Conservation (phyloP, 306 rosid species). For the Abrus pulchellus region DNA sequence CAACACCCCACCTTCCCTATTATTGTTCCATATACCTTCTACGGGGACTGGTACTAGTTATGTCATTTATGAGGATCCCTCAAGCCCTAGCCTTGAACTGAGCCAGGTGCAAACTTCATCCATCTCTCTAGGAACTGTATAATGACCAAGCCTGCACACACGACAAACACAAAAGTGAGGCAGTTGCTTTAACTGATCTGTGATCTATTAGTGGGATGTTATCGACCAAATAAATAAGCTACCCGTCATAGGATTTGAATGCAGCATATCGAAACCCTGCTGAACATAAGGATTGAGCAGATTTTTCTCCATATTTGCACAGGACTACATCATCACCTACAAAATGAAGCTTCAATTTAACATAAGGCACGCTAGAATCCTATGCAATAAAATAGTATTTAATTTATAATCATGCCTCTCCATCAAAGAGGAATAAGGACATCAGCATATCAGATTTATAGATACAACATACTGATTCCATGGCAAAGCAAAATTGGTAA, state of each 20-base stretch:
- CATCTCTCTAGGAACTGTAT: conserved; percentile 96
- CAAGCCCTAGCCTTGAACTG: conserved; percentile 80
- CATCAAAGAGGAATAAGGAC: background rate
- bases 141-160: conserved; percentile 91
- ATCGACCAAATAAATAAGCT: background rate
- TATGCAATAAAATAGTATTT: background rate
- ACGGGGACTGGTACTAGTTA: background rate
- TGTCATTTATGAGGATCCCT: conserved; percentile 58
- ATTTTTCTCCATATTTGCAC: conserved; percentile 79
- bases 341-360: conserved; percentile 34
- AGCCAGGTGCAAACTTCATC: conserved; percentile 94
- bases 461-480: conserved; percentile 76
- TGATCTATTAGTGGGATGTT: conserved; percentile 1
- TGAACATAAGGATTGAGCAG: conserved; percentile 73
- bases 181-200: background rate
- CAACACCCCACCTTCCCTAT: conserved; percentile 37
- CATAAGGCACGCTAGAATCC: background rate
- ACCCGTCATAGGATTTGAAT: conserved; percentile 93
- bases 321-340: conserved; percentile 84
- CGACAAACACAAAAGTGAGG: conserved; percentile 35
- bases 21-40: conserved; percentile 50
- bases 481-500: conserved; percentile 83
- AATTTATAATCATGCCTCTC: conserved; percentile 1
- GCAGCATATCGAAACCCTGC: conserved; percentile 81
- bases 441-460: conserved; percentile 20